Base-by-base conservation (phyloP, 352 stramenopile genomes). In the Globisporangium carolinianum region DNA sequence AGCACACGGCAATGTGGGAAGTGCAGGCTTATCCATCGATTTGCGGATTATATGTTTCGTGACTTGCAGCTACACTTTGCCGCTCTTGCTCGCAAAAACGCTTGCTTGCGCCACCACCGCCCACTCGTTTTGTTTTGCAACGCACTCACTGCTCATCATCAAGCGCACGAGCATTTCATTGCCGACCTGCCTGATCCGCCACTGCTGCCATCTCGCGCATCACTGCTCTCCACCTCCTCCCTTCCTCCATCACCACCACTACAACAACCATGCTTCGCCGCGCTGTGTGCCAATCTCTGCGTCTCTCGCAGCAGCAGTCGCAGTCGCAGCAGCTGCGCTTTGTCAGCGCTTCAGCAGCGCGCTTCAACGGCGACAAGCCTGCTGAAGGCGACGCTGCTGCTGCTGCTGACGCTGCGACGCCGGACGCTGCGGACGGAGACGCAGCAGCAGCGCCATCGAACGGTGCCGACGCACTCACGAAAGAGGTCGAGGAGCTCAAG, bases 401-500 rank as follows among this genome's bases (percentile, higher is more conserved):
- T 42, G 51, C 65, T 15, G n/a, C 48, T 53, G 48, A 24, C 8
- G 38, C n/a, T 18, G 51, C 51, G 8, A 32, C 32, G 6, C 12
- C 48, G 48, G 49, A 51, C 18, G 47, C 49, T 2, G 56, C 24
- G 50, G 45, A 63, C 14, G 49, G 62, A 18, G 58, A 67, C 9
- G 17, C 57, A 6, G 55, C 63, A 6, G 55, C 63, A 6, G n/a
- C 54, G 12, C 56, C 51, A 18, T 54, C 11, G 24, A 51, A 18
- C 45, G 47, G 5, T 15, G 52, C 72, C 4, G 79, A 88, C 42
- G 55, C 65, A 58, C 66, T 92, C 32, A 58, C 72, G 61, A 78
- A 90, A 60, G 67, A 92, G 62, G 61, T 92, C 10, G 75, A 91
- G 15, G 75, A 89, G 57, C 75, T 92, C 50, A 79, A 81, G 68